Evolutionary conservation across 208 protist genomes (phyloP).

Genomic region (Leishmania braziliensis): DNA sequence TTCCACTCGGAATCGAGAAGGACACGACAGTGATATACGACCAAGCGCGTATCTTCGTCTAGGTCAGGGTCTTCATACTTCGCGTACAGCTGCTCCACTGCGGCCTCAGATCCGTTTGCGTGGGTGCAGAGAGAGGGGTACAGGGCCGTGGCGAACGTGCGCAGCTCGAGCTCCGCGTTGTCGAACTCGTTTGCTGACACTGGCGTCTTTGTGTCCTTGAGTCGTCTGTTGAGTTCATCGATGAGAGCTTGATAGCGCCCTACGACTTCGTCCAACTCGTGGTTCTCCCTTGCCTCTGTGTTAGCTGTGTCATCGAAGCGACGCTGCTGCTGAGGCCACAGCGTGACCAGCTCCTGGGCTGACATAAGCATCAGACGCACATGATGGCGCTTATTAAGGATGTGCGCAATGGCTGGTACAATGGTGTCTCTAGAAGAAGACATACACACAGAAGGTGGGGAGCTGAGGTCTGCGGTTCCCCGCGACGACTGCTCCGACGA

Average conservation of each 20-base stretch:
- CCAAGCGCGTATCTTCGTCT: conserved; percentile 67
- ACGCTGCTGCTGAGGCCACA: conserved; percentile 2
- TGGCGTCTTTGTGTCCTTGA: conserved; percentile 49
- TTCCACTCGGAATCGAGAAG: conserved; percentile 75
- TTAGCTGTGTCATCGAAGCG: not conserved
- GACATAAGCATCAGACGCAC: conserved; percentile 69
- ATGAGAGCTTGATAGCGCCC: conserved; percentile 31
- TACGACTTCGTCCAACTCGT: not conserved
- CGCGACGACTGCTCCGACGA: not conserved
- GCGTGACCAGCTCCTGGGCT: conserved; percentile 54
- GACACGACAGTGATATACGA: conserved; percentile 83
- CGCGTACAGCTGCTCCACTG: conserved; percentile 48
- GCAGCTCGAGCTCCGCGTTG: conserved; percentile 34
- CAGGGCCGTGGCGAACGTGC: conserved; percentile 40
- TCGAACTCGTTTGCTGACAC: conserved; percentile 50
- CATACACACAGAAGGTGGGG: not conserved
- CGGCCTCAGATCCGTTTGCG: conserved; percentile 27
- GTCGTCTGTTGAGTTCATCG: conserved; percentile 29
- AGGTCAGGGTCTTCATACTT: conserved; percentile 75
- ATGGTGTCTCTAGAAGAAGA: conserved; percentile 14
- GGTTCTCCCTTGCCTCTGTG: not conserved
- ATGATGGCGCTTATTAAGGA: conserved; percentile 78
- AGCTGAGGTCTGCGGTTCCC: not conserved
- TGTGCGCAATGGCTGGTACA: conserved; percentile 43
- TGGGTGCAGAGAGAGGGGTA: conserved; percentile 58